Base-by-base conservation (phyloP, 2,329 filamentous ascomycete species). In the Metarhizium anisopliae region DNA sequence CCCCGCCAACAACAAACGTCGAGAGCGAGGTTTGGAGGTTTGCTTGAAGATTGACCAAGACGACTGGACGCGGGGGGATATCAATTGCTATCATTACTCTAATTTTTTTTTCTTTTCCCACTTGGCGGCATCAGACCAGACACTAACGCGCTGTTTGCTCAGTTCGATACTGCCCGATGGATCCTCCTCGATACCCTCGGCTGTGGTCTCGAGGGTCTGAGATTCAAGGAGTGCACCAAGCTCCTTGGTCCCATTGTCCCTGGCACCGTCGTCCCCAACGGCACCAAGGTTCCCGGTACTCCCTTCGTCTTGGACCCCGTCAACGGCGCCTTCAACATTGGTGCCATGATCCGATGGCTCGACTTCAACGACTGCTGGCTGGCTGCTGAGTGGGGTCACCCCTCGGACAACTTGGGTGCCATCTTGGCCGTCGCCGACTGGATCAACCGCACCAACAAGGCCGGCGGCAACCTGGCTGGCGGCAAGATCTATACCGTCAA, bases 341-440 rank as follows among this genome's bases (percentile, higher is more conserved):
- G 94, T 66, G 89, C 94, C 67, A 95, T 96, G 87, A 96, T 99
- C 77, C 84, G 94, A 70, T 99, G 94, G 94, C 84, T 99, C 67
- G 94, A 99, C 78, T 99, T 97, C 83, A 99, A 99, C 74, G 94
- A 99, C 82, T 97, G 94, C 84, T 99, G 93, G 94, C 81, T 97
- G 61, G 94, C 93, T 49, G 94, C 94, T 56, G 94, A 99, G 78
- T 99, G 94, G 94, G 94, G 94, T 57, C 94, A 99, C 74, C 94
- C 94, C 59, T 96, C 92, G 4, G 94, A 99, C 79, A 99, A 99
- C 80, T 75, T 99, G 64, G 94, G 94, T 60, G 94, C 93, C 67
- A 99, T 99, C 70, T 84, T 99, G 60, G 90, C 93, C 50, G 92
- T 96, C 53, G 90, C 94, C 58, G 94, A 99, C 79, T 99, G 94